Percentiles rank a stretch among this genome's conserved stretches.
phyloP scores from a whole-genome alignment of 106 monocot genomes.

The Dioscorea zingiberensis region DNA sequence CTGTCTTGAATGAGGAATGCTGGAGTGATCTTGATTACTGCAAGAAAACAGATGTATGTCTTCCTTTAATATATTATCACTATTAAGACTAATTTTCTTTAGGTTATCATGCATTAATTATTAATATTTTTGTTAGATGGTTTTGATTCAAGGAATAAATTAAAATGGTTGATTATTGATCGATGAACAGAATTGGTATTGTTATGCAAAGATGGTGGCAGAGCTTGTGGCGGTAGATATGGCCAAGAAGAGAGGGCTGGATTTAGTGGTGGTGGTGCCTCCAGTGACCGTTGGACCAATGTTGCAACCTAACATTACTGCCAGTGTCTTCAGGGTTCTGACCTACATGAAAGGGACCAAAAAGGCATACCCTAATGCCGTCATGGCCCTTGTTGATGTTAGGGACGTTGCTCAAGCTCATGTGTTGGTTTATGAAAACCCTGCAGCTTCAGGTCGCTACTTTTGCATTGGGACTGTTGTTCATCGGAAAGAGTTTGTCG shows the following conservation, averaged over 20 bases:
- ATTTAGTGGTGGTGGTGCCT: slow-evolving; percentile 33
- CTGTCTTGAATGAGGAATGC: slow-evolving; percentile 36
- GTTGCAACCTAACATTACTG: slow-evolving; percentile 27
- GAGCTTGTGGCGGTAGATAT: slow-evolving; percentile 24
- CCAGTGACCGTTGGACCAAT: slow-evolving; percentile 34
- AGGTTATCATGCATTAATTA: background rate
- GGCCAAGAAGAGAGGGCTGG: slow-evolving; percentile 18
- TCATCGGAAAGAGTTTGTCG: slow-evolving; percentile 47
- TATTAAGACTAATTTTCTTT: background rate
- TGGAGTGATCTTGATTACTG: slow-evolving; percentile 49
- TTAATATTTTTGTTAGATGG: too few species aligned
- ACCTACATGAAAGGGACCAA: slow-evolving; percentile 31
- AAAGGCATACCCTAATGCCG: slow-evolving; percentile 29
- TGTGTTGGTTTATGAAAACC: slow-evolving; percentile 31
- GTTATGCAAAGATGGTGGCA: slow-evolving; percentile 38
- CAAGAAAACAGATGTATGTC: slow-evolving; percentile 32
- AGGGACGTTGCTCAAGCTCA: slow-evolving; percentile 52
- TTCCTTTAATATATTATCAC: too few species aligned
- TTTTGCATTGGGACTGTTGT: slow-evolving; percentile 26
- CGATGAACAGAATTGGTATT: slow-evolving; percentile 29
- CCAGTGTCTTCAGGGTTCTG: slow-evolving; percentile 18
- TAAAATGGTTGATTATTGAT: background rate
- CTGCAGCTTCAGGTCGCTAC: slow-evolving; percentile 35
- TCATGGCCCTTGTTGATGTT: slow-evolving; percentile 46
- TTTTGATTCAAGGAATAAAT: too few species aligned